Percentiles rank a stretch among this genome's conserved stretches.
phyloP scores from a whole-genome alignment of 169 alveolate genomes.

The Cryptosporidium canis region DNA sequence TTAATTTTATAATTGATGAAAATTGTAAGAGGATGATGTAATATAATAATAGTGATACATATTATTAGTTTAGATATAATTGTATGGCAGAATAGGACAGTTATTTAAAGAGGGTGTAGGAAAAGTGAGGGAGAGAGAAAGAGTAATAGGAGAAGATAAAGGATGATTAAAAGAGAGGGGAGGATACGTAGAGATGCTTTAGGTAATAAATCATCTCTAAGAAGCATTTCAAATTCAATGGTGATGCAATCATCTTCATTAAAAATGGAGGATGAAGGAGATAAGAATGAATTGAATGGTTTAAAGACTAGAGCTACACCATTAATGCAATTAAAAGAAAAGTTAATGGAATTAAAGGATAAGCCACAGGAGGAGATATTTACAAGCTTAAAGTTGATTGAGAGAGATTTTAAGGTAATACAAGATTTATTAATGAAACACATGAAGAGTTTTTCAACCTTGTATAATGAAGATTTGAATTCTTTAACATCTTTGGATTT shows the following conservation, averaged over 20 bases:
- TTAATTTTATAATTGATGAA: too few relatives aligned
- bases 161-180: background rate
- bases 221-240: background rate
- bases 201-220: background rate
- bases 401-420: constrained; percentile 28
- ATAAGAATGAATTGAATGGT: background rate
- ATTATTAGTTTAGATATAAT: too few relatives aligned
- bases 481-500: background rate
- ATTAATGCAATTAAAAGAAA: constrained; percentile 20
- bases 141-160: background rate
- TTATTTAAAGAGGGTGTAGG: background rate
- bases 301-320: background rate
- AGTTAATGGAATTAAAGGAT: background rate
- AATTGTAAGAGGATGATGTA: too few relatives aligned
- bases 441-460: background rate
- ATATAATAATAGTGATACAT: too few relatives aligned
- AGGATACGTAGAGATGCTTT: background rate
- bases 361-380: background rate
- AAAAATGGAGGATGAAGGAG: background rate
- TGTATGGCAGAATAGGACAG: background rate
- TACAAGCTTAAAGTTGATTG: constrained; percentile 32
- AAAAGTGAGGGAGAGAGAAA: background rate
- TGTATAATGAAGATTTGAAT: background rate
- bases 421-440: background rate
- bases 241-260: background rate